These are phyloP conservation scores for Picochlorum sp. DNA, from an alignment of 139 green algal species.

Conservation along the genomic window DNA sequence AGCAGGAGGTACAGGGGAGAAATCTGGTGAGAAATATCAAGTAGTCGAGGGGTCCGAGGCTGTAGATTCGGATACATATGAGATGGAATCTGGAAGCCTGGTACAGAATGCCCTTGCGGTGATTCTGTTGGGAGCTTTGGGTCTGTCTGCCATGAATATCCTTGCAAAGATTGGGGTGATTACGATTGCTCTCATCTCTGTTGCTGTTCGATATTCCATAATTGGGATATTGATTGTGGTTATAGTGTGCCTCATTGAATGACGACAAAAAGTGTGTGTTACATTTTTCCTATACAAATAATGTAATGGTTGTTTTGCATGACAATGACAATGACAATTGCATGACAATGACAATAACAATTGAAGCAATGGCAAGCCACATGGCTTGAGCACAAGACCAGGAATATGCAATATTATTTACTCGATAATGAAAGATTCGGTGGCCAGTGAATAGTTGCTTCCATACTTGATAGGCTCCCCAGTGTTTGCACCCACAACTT, in stretches of 20 bases:
- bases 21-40: no score
- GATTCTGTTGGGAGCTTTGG: not conserved
- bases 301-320: not conserved
- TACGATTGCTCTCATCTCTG: not conserved
- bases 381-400: not conserved
- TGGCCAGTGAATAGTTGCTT: constrained; percentile 33
- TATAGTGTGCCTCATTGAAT: not conserved
- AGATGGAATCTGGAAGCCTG: not conserved
- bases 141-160: not conserved
- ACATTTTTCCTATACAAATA: not conserved
- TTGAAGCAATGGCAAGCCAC: no score
- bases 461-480: constrained; percentile 57
- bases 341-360: not conserved
- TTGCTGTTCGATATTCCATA: constrained; percentile 2
- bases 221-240: constrained; percentile 2
- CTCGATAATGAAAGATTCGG: constrained; percentile 49
- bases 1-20: no score
- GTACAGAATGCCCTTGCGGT: constrained; percentile 4
- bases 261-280: not conserved
- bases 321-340: not conserved
- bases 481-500: constrained; percentile 33
- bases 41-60: not conserved
- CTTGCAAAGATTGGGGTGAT: constrained; percentile 1
- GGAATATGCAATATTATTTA: constrained; percentile 7
- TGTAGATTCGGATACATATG: not conserved